Percentiles rank a stretch among this genome's conserved stretches.
phyloP scores from a whole-genome alignment of 805 yeast genomes.

The Cyberlindnera amylophila region DNA sequence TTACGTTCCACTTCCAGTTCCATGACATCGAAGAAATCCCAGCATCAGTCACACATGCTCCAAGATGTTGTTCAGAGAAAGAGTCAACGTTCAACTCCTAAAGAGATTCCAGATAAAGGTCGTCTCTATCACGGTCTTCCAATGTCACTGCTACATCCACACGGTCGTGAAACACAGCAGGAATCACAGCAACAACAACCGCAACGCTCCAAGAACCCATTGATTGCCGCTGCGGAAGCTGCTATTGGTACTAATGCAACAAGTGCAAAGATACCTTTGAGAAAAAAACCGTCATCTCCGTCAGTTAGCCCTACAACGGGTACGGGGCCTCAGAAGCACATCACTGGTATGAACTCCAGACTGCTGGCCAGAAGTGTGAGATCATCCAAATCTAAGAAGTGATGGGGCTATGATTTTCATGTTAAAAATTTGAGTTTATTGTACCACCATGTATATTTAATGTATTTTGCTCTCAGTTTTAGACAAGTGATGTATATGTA shows the following conservation, averaged over 20 bases:
- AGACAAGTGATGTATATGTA: not conserved
- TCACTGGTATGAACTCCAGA: slow-evolving; percentile 59
- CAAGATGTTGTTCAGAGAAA: slow-evolving; percentile 32
- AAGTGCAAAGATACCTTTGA: not conserved
- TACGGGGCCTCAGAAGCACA: slow-evolving; percentile 24
- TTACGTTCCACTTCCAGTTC: slow-evolving; percentile 1
- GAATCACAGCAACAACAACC: too few species aligned
- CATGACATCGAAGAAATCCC: slow-evolving; percentile 2
- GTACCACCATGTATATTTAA: not conserved
- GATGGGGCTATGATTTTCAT: not conserved
- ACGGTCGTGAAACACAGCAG: not conserved
- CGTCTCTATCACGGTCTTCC: slow-evolving; percentile 35
- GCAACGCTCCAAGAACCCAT: slow-evolving; percentile 7
- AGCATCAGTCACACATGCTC: slow-evolving; percentile 27
- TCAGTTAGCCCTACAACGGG: not conserved
- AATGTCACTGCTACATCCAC: slow-evolving; percentile 3
- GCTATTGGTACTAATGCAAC: slow-evolving; percentile 15
- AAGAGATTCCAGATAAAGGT: slow-evolving; percentile 29
- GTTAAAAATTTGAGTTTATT: too few species aligned
- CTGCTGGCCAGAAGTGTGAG: slow-evolving; percentile 50
- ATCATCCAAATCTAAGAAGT: slow-evolving; percentile 13
- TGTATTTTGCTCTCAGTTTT: not conserved
- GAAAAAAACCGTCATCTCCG: slow-evolving; percentile 2
- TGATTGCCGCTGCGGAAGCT: slow-evolving; percentile 27
- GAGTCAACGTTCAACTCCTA: slow-evolving; percentile 9